These are phyloP conservation scores for Lasiosphaeris hirsuta DNA, from an alignment of 495 filamentous ascomycete species.

Conservation along the genomic window DNA sequence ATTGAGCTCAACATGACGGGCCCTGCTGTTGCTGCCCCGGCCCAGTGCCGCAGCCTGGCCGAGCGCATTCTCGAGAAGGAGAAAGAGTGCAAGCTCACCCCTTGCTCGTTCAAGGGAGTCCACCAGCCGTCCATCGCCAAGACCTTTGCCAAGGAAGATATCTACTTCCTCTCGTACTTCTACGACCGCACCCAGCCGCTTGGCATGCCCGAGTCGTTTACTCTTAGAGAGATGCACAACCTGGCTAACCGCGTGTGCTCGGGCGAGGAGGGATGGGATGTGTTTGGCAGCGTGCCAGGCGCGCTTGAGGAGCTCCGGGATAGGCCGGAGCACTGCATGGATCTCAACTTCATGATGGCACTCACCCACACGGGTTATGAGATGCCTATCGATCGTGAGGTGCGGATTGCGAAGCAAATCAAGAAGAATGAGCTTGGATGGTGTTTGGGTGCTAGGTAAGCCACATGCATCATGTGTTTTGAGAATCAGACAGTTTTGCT, in stretches of 20 bases:
- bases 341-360: conserved; percentile 92
- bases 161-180: conserved; percentile 97
- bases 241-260: conserved; percentile 80
- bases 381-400: conserved; percentile 93
- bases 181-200: conserved; percentile 87
- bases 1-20: conserved; percentile 83
- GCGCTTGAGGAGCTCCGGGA: conserved; percentile 72
- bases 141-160: conserved; percentile 87
- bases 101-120: conserved; percentile 96
- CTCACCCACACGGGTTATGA: conserved; percentile 95
- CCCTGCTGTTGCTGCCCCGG: conserved; percentile 66
- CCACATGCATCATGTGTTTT: conserved; percentile 8
- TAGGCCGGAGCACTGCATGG: conserved; percentile 86
- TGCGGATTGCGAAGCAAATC: conserved; percentile 98
- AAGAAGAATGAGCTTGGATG: conserved; percentile 95
- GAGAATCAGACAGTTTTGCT: conserved; percentile 28
- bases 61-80: conserved; percentile 92
- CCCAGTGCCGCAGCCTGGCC: conserved; percentile 84
- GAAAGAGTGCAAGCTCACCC: conserved; percentile 71
- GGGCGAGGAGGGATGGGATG: conserved; percentile 71
- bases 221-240: conserved; percentile 78
- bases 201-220: conserved; percentile 95
- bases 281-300: conserved; percentile 67
- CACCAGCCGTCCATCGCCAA: conserved; percentile 90
- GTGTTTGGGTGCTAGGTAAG: conserved; percentile 94